Conservation (phyloP, 108 stramenopile genomes). For the Pseudonitzschia pungens region DNA sequence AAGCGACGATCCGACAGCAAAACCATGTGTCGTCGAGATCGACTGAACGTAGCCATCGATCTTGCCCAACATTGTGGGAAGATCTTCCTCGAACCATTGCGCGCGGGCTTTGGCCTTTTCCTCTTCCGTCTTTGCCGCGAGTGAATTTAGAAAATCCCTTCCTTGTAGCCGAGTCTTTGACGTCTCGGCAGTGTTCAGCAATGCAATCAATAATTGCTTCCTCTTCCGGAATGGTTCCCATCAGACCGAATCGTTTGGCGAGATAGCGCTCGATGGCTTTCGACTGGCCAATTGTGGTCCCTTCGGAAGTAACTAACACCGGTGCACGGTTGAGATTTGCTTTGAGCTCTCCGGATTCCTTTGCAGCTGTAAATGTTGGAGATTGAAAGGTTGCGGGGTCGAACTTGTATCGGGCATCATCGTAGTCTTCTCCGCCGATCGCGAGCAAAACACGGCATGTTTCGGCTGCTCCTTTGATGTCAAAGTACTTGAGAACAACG, state of each 20-base stretch:
- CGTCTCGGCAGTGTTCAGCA: conserved; percentile 66
- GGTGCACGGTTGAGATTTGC: conserved; percentile 65
- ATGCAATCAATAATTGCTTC: conserved; percentile 65
- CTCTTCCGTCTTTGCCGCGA: background rate
- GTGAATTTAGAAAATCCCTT: conserved; percentile 56
- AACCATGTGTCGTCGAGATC: conserved; percentile 25
- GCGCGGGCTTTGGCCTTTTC: conserved; percentile 6
- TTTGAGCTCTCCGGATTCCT: conserved; percentile 51
- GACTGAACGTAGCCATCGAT: conserved; percentile 44
- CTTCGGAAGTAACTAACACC: conserved; percentile 48
- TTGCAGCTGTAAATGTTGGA: conserved; percentile 53
- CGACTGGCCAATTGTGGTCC: conserved; percentile 54
- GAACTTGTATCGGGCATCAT: conserved; percentile 46
- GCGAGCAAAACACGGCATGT: conserved; percentile 51
- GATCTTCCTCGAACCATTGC: conserved; percentile 40
- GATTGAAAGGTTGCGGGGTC: conserved; percentile 41
- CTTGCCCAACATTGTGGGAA: conserved; percentile 54
- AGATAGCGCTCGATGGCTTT: conserved; percentile 62
- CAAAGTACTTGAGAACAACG: conserved; percentile 54
- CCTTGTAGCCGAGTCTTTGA: conserved; percentile 46
- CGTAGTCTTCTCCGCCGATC: conserved; percentile 42
- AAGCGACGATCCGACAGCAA: conserved; percentile 39
- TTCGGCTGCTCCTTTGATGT: conserved; percentile 54
- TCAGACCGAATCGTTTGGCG: conserved; percentile 40
- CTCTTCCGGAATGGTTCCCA: conserved; percentile 49